phyloP scores from a whole-genome alignment of 2,329 filamentous ascomycete genomes.

The Penicillium sp. region DNA sequence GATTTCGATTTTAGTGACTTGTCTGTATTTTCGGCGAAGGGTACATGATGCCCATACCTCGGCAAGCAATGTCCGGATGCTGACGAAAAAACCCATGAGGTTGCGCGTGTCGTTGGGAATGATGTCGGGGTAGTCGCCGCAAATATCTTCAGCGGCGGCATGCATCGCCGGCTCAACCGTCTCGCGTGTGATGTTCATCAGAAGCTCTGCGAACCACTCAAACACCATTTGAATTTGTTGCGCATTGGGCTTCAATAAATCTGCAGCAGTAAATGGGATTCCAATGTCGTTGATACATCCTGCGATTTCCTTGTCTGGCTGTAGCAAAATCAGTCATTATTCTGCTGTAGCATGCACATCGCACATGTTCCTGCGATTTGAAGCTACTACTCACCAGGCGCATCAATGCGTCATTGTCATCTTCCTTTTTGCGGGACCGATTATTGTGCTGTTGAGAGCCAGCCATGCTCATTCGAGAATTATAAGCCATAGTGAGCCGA shows the following conservation, averaged over 20 bases:
- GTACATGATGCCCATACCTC: constrained; percentile 42
- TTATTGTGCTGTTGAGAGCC: constrained; percentile 41
- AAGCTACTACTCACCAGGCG: constrained; percentile 42
- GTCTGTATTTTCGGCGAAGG: neutral
- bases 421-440: constrained; percentile 50
- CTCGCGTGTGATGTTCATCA: constrained; percentile 89
- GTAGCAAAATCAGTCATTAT: constrained; percentile 10
- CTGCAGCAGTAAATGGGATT: constrained; percentile 76
- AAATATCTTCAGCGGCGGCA: constrained; percentile 81
- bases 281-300: constrained; percentile 97
- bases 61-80: constrained; percentile 68
- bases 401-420: constrained; percentile 54
- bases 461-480: constrained; percentile 47
- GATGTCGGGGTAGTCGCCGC: constrained; percentile 75
- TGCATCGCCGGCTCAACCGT: constrained; percentile 93
- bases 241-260: constrained; percentile 89
- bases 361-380: neutral
- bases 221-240: constrained; percentile 95
- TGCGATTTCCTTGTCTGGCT: constrained; percentile 74
- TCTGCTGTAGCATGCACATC: neutral
- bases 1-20: neutral
- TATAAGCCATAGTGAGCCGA: constrained; percentile 42
- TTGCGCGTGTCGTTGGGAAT: constrained; percentile 83
- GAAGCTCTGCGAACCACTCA: constrained; percentile 91
- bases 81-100: constrained; percentile 91